A percentile compares a stretch with the other conserved stretches of the same genome.
Evolutionary conservation across 257 asterid species (phyloP).

Genomic region (Cynanchum wilfordii): DNA sequence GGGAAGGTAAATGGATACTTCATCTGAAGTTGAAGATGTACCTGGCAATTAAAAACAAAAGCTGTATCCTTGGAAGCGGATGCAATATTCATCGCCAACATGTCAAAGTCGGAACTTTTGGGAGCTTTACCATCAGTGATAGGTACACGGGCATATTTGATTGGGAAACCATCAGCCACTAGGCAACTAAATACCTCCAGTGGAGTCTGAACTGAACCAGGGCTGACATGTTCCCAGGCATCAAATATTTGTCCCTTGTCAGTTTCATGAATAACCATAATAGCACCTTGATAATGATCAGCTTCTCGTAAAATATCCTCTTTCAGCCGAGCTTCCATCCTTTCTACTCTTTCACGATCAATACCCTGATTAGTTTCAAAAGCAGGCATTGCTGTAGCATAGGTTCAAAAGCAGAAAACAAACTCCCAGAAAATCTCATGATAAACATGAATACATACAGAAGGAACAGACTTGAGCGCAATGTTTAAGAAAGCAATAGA

Average conservation of each 20-base stretch:
- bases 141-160: slow-evolving; percentile 94
- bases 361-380: slow-evolving; percentile 62
- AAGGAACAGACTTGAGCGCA: background rate
- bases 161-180: slow-evolving; percentile 77
- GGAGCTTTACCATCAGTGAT: slow-evolving; percentile 99
- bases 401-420: slow-evolving; percentile 3
- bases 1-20: background rate
- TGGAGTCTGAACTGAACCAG: slow-evolving; percentile 80
- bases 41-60: slow-evolving; percentile 97
- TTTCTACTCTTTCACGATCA: slow-evolving; percentile 89
- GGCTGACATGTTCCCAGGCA: slow-evolving; percentile 84
- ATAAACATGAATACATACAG: background rate
- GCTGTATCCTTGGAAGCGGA: slow-evolving; percentile 92
- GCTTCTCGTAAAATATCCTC: slow-evolving; percentile 97
- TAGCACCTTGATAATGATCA: slow-evolving; percentile 75
- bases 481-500: background rate
- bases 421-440: background rate
- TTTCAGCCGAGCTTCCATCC: slow-evolving; percentile 94
- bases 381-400: background rate
- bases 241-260: slow-evolving; percentile 83
- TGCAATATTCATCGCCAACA: slow-evolving; percentile 65
- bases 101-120: slow-evolving; percentile 92
- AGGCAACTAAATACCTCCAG: slow-evolving; percentile 84
- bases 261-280: slow-evolving; percentile 94
- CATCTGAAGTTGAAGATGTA: slow-evolving; percentile 24